Evolutionary conservation across 1,284 basidiomycete genomes (phyloP).

Genomic region (Microbotryum scabiosae): DNA sequence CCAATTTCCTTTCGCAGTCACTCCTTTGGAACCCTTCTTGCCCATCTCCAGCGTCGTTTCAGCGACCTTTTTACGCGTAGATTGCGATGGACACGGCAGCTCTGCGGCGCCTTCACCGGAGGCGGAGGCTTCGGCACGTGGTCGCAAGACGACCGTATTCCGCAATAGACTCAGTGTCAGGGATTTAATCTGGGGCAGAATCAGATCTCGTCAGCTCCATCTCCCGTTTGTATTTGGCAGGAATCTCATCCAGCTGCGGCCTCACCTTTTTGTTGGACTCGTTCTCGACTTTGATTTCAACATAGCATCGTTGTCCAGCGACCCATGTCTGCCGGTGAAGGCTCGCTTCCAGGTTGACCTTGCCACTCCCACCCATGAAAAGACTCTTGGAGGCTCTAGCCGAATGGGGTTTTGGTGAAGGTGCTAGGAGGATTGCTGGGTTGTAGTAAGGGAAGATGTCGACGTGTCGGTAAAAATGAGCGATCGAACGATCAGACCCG

Average conservation of each 20-base stretch:
- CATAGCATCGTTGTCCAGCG: slow-evolving; percentile 71
- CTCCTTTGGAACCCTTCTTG: slow-evolving; percentile 55
- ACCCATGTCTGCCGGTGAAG: slow-evolving; percentile 74
- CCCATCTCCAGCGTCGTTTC: slow-evolving; percentile 60
- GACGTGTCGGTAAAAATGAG: slow-evolving; percentile 84
- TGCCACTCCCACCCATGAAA: slow-evolving; percentile 55
- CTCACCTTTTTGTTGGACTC: slow-evolving; percentile 56
- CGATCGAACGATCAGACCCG: slow-evolving; percentile 61
- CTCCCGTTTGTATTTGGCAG: slow-evolving; percentile 4
- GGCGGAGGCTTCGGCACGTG: slow-evolving; percentile 40
- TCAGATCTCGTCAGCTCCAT: not conserved
- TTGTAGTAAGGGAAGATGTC: slow-evolving; percentile 74
- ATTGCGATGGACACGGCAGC: slow-evolving; percentile 49
- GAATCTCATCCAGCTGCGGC: not conserved
- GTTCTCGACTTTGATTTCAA: slow-evolving; percentile 64
- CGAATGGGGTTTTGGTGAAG: slow-evolving; percentile 55
- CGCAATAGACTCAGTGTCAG: slow-evolving; percentile 62
- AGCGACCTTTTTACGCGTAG: slow-evolving; percentile 56
- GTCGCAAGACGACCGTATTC: slow-evolving; percentile 59
- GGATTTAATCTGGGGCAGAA: slow-evolving; percentile 49
- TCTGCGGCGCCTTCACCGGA: slow-evolving; percentile 41
- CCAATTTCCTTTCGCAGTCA: slow-evolving; percentile 82
- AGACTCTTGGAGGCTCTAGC: slow-evolving; percentile 54
- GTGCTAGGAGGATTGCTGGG: slow-evolving; percentile 55
- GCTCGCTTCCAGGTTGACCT: slow-evolving; percentile 62